Conservation (phyloP, 176 grass and related monocot genomes). For the Ensete glaucum region DNA sequence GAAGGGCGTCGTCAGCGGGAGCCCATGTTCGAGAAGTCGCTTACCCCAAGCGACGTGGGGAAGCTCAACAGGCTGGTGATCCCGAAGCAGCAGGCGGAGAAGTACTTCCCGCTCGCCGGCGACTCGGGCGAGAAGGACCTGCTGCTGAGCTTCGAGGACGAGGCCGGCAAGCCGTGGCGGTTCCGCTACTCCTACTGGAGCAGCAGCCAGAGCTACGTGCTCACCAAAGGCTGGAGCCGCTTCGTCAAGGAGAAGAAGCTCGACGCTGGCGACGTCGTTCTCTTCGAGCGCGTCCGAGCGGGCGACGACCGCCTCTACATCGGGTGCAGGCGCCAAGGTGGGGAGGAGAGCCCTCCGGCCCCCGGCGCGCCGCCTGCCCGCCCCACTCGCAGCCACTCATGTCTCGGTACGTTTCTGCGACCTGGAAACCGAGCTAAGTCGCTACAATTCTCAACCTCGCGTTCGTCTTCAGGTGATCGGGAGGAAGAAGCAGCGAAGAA, state of each 20-base stretch:
- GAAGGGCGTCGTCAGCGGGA: neutral
- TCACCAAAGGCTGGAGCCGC: slow-evolving; percentile 93
- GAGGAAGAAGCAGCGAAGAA: too few species aligned
- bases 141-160: slow-evolving; percentile 15
- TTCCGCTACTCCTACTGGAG: slow-evolving; percentile 59
- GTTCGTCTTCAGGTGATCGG: too few species aligned
- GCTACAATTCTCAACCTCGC: too few species aligned
- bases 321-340: too few species aligned
- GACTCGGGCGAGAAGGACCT: slow-evolving; percentile 10
- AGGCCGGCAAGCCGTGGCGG: slow-evolving; percentile 9
- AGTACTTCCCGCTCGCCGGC: slow-evolving; percentile 12
- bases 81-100: slow-evolving; percentile 18
- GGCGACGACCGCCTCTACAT: too few species aligned
- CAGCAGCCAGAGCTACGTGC: slow-evolving; percentile 98
- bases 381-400: too few species aligned
- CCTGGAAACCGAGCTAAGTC: too few species aligned
- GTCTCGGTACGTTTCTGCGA: too few species aligned
- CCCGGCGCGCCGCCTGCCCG: too few species aligned
- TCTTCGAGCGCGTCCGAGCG: neutral
- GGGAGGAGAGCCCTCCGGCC: too few species aligned
- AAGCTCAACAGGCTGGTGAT: slow-evolving; percentile 18
- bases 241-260: slow-evolving; percentile 89
- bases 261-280: slow-evolving; percentile 49
- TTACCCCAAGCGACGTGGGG: slow-evolving; percentile 16
- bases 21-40: slow-evolving; percentile 11